phyloP scores from a whole-genome alignment of 345 rosid species.

The Populus euphratica region DNA sequence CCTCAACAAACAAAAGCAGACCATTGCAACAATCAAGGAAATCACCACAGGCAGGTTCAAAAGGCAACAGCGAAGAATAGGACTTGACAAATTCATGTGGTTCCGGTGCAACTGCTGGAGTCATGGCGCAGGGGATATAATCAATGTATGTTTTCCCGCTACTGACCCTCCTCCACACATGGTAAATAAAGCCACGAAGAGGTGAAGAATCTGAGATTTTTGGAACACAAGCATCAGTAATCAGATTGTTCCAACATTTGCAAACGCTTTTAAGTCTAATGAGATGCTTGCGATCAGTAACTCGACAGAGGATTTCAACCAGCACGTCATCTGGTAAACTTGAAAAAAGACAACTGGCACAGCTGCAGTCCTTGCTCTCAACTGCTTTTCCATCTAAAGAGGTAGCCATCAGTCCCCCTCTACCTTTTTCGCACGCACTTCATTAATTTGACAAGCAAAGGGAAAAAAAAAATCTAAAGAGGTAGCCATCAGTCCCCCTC shows the following conservation, averaged over 20 bases:
- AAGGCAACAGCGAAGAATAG: neutral
- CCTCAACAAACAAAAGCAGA: conserved; percentile 6
- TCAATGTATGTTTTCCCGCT: neutral
- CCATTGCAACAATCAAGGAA: conserved; percentile 14
- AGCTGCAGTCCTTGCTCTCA: too few relatives aligned
- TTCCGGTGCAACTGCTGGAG: neutral
- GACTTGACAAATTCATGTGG: neutral
- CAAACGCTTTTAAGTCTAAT: neutral
- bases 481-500: too few relatives aligned
- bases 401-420: too few relatives aligned
- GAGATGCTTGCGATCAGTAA: too few relatives aligned
- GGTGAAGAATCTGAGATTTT: neutral
- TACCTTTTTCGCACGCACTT: too few relatives aligned
- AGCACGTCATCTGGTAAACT: too few relatives aligned
- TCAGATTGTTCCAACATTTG: neutral
- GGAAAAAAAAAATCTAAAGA: too few relatives aligned
- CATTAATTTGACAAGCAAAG: too few relatives aligned
- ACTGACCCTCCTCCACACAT: neutral
- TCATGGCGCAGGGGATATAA: neutral
- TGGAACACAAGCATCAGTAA: neutral
- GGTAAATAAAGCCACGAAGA: neutral
- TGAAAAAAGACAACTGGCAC: too few relatives aligned
- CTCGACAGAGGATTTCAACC: too few relatives aligned
- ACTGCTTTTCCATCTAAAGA: too few relatives aligned
- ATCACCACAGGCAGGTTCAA: neutral